Evolutionary conservation across 495 filamentous ascomycete species (phyloP).

Genomic region (Penicillium cinerascens): DNA sequence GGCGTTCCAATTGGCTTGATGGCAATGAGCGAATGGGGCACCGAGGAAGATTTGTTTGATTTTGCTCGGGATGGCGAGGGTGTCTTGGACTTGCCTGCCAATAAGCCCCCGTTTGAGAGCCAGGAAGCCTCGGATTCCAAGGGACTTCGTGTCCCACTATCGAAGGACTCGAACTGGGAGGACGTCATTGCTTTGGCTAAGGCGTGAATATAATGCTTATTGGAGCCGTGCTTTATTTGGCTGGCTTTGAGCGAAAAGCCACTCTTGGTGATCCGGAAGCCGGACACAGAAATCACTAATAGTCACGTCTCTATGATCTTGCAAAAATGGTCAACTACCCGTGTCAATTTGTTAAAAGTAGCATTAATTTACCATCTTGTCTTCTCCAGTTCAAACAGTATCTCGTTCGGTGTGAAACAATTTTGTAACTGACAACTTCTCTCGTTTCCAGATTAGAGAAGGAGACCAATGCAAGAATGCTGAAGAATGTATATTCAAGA

Average conservation of each 20-base stretch:
- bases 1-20: constrained; percentile 78
- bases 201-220: not conserved
- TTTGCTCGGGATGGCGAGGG: constrained; percentile 70
- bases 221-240: constrained; percentile 1
- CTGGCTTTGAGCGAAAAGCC: too few relatives aligned
- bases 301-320: too few relatives aligned
- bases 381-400: too few relatives aligned
- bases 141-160: constrained; percentile 25
- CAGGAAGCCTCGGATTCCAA: not conserved
- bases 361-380: too few relatives aligned
- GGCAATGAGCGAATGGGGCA: constrained; percentile 88
- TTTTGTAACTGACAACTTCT: too few relatives aligned
- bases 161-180: constrained; percentile 29
- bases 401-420: too few relatives aligned
- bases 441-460: too few relatives aligned
- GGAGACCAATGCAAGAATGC: too few relatives aligned
- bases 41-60: constrained; percentile 71
- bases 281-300: too few relatives aligned
- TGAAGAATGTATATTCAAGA: not conserved
- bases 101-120: not conserved
- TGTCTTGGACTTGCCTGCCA: constrained; percentile 34
- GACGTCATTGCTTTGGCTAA: constrained; percentile 34
- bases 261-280: too few relatives aligned
- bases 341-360: too few relatives aligned
- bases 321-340: too few relatives aligned